Base-by-base conservation (phyloP, 2,329 filamentous ascomycete species). In the Coleophoma cylindrospora region DNA sequence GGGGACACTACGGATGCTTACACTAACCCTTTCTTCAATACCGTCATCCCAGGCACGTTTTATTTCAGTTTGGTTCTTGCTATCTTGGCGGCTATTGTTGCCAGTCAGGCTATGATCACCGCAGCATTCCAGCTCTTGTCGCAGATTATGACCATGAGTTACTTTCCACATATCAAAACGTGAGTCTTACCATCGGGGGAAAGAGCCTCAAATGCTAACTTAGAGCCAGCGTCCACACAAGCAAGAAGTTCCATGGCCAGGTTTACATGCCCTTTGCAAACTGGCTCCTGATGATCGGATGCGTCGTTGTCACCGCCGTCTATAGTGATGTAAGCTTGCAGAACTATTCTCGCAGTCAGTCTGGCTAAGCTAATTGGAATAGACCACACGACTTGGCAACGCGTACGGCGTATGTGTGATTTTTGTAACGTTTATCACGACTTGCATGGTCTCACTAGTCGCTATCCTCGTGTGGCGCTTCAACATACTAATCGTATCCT, bases 321-420 rank as follows among this genome's bases (percentile, higher is more conserved):
- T 91, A 89, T 68, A 87, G 83, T 63, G 86, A 88, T 57, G 77
- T 80, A 56, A 64, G 74, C 55, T 13, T 27, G 22, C 36, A 37
- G 27, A 43, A 34, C 33, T 41, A 10, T 4, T 41, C 2, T 36
- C 34, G 48, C 36, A 54, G n/a, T 9, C 3, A 19, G 8, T 10
- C n/a, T 32, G 40, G 36, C 51, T 50, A 37, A 52, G 33, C 47
- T 11, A 19, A 27, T 27, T 10, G 27, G 27, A 45, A 22, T 51
- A 81, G 74, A 87, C 84, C 0, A 86, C 82, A 0, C 74, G 75
- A 49, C 75, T 90, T 0, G 87, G 87, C 21, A 82, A 89, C 59
- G 87, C 87, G 0, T 91, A 91, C 58, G 86, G 87, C 37, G 83
- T 89, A 8, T 91, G 87, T 57, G 87, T 91, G 62, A 89, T 91